Conservation (phyloP, 2,329 filamentous ascomycete species). For the Nemania bipapillata region DNA sequence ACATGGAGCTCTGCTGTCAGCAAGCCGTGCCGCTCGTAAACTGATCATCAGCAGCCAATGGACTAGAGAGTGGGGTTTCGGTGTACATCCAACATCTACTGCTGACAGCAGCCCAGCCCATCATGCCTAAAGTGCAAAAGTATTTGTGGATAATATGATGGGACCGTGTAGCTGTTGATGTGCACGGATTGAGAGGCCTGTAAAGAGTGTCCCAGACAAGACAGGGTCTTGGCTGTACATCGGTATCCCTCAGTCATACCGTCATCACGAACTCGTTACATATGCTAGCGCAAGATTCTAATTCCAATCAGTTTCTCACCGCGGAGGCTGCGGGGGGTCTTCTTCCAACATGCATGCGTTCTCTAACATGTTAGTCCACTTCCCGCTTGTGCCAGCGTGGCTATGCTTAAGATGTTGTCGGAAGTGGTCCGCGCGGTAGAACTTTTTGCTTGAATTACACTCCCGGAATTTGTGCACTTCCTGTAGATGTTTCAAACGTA, state of each 20-base stretch:
- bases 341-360: slow-evolving; percentile 94
- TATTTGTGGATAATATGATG: slow-evolving; percentile 8
- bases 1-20: slow-evolving; percentile 39
- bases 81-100: slow-evolving; percentile 23
- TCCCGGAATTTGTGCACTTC: slow-evolving; percentile 95
- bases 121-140: slow-evolving; percentile 29
- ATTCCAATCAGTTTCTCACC: slow-evolving; percentile 43
- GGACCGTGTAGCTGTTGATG: neutral
- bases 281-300: neutral
- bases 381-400: slow-evolving; percentile 93
- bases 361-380: slow-evolving; percentile 98
- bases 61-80: slow-evolving; percentile 22
- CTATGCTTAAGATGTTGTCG: slow-evolving; percentile 98
- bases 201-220: slow-evolving; percentile 2
- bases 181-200: neutral
- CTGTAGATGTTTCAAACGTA: slow-evolving; percentile 85
- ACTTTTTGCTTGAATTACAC: slow-evolving; percentile 98
- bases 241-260: slow-evolving; percentile 15
- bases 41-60: slow-evolving; percentile 39
- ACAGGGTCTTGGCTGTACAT: slow-evolving; percentile 10
- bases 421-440: slow-evolving; percentile 97
- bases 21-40: slow-evolving; percentile 46
- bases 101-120: slow-evolving; percentile 16
- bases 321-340: slow-evolving; percentile 68
- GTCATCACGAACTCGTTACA: neutral